Base-by-base conservation (phyloP, 139 green algal species). In the Micractinium conductrix region DNA sequence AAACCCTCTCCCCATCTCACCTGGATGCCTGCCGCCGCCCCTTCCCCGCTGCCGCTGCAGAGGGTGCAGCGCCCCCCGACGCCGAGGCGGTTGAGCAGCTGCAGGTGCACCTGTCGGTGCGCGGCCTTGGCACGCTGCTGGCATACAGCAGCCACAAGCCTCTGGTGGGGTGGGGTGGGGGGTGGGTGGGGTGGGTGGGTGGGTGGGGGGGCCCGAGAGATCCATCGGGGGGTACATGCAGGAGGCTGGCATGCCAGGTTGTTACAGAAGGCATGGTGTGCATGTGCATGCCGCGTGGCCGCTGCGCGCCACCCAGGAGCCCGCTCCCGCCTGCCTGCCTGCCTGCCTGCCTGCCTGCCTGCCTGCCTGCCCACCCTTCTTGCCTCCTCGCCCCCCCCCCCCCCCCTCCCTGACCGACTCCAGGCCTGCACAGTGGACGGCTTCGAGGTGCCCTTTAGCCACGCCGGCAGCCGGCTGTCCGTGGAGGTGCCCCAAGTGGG, bases 121-220 rank as follows among this genome's bases (percentile, higher is more conserved):
- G 87, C 9, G 92, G 91, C 24, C 85, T 81, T 65, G 92, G 92
- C 17, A 78, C 81, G 17, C 83, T 95, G 38, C 50, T 95, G 74
- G 45, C 70, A 33, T 95, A 95, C 84, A 88, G 84, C 73, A 90
- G 78, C 63, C 63, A 45, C 33, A 42, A 69, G 62, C 92, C 91
- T 0, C 33, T 44, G 67, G 67, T 85, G 80, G 16, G 30, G 30
- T 8, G 26, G 44, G 44, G 72, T 9, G 21, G 69, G 69, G 38
- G 1, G 26, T 10, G 68, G 37, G 35, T 14, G 48, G 48, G 48
- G 48, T 58, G 48, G 48, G 48, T 58, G 48, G 48, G 48, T 58
- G 48, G 53, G 53, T 62, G 24, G 53, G 16, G 16, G 53, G 19
- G 26, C n/a, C 53, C 5, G 53, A 21, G 53, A 62, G 53, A 58